These are phyloP conservation scores for cucumber (Cucumis sativus) DNA, from an alignment of 306 rosid species.

Conservation along the genomic window DNA sequence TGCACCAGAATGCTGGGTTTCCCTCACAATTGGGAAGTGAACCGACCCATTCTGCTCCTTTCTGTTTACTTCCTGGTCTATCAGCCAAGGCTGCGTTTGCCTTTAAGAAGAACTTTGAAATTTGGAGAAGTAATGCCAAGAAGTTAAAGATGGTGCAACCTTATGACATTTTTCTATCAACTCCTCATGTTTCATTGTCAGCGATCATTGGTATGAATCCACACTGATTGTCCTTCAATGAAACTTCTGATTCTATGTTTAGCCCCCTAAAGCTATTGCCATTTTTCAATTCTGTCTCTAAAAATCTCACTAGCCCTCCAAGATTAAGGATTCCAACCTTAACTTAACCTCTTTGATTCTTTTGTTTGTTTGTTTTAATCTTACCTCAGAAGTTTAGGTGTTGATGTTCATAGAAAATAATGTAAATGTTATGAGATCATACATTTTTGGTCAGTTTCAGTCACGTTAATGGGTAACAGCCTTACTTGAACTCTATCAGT, in stretches of 20 bases:
- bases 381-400: not conserved
- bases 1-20: conserved; percentile 45
- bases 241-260: not conserved
- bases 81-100: conserved; percentile 58
- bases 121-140: conserved; percentile 63
- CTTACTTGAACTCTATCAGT: too few relatives aligned
- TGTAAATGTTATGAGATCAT: not conserved
- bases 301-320: not conserved
- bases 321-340: not conserved
- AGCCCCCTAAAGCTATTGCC: not conserved
- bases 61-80: conserved; percentile 61
- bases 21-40: conserved; percentile 37
- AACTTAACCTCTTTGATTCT: not conserved
- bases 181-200: conserved; percentile 54
- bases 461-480: not conserved
- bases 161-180: conserved; percentile 66
- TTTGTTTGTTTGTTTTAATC: not conserved
- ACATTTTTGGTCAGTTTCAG: not conserved
- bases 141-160: conserved; percentile 63
- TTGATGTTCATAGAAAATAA: not conserved
- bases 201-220: conserved; percentile 53
- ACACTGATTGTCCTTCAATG: conserved; percentile 1
- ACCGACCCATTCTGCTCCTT: conserved; percentile 26
- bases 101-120: conserved; percentile 38
- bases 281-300: not conserved